phyloP scores from a whole-genome alignment of 305 asterid genomes.

The Fraxinus albicans region DNA sequence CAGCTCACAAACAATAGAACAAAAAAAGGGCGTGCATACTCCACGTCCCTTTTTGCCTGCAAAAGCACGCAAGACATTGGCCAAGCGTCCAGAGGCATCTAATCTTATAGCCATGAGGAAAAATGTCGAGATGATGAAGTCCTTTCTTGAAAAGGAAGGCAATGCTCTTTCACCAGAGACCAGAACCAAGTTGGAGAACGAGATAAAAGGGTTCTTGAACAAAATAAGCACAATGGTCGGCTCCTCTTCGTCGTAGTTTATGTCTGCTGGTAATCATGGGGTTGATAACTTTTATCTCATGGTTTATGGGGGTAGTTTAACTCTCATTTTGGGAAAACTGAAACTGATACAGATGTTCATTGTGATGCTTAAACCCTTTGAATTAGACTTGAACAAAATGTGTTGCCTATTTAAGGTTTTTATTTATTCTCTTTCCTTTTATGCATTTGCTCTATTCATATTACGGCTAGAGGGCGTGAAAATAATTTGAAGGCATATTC shows the following conservation, averaged over 20 bases:
- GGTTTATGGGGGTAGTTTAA: slow-evolving; percentile 2
- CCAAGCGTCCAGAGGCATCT: slow-evolving; percentile 25
- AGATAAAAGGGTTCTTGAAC: slow-evolving; percentile 54
- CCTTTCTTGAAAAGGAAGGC: slow-evolving; percentile 69
- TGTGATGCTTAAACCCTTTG: neutral
- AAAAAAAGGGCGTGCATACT: slow-evolving; percentile 6
- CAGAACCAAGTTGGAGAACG: slow-evolving; percentile 66
- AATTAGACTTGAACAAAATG: neutral
- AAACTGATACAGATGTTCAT: neutral
- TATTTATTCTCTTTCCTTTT: neutral
- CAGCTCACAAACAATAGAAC: slow-evolving; percentile 13
- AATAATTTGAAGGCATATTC: neutral
- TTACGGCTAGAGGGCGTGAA: neutral
- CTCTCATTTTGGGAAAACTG: neutral
- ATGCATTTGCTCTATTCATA: neutral
- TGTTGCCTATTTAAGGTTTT: neutral
- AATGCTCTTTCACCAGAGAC: slow-evolving; percentile 47
- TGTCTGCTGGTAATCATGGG: slow-evolving; percentile 1
- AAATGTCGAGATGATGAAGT: slow-evolving; percentile 80
- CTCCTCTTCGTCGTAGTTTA: slow-evolving; percentile 33
- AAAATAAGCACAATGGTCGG: slow-evolving; percentile 47
- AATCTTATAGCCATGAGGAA: slow-evolving; percentile 48
- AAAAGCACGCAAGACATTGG: slow-evolving; percentile 17
- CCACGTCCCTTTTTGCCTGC: slow-evolving; percentile 22
- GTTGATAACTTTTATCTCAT: neutral